Conservation (phyloP, 805 yeast genomes). For the Saccharomycodes ludwigii region DNA sequence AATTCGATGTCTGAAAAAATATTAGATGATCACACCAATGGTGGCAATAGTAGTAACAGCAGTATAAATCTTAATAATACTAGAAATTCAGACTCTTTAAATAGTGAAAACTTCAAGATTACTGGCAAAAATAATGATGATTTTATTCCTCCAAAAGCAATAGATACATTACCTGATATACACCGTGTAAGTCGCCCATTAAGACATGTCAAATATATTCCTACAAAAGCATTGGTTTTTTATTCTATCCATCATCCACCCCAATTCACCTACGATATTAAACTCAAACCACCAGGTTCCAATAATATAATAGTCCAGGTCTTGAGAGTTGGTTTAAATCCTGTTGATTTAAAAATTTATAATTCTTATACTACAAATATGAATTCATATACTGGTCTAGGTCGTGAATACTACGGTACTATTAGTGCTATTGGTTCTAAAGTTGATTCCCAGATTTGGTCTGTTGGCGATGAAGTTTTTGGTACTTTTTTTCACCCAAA, state of each 20-base stretch:
- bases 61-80: no score
- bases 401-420: conserved; percentile 58
- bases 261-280: conserved; percentile 40
- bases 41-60: no score
- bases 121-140: no score
- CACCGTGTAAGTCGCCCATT: conserved; percentile 32
- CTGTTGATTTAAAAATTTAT: conserved; percentile 50
- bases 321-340: conserved; percentile 47
- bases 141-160: no score
- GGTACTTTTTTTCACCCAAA: conserved; percentile 45
- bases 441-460: conserved; percentile 21
- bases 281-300: conserved; percentile 36
- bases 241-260: conserved; percentile 27
- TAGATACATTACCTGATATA: no score
- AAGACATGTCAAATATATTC: conserved; percentile 39
- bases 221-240: conserved; percentile 35
- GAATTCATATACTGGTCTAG: conserved; percentile 49
- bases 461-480: conserved; percentile 51
- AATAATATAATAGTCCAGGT: conserved; percentile 46
- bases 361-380: conserved; percentile 41
- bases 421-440: conserved; percentile 42
- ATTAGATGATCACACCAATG: no score
- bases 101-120: no score
- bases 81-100: no score
- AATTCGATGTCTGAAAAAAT: no score